These are phyloP conservation scores for Monosporascus sp. DNA, from an alignment of 2,329 filamentous ascomycete species.

Conservation along the genomic window DNA sequence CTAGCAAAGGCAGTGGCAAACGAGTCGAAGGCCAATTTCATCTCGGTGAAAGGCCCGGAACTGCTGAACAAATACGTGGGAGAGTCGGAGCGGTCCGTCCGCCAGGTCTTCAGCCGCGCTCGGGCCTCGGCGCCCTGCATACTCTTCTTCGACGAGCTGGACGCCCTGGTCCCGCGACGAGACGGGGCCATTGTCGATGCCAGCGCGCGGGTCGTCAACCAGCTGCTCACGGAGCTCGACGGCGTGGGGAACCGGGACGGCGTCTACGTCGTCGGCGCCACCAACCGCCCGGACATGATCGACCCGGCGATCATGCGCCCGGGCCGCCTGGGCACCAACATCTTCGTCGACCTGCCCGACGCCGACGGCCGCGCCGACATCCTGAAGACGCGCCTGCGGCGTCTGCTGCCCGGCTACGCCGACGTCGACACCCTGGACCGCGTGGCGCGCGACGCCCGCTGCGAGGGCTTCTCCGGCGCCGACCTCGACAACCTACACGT, in stretches of 20 bases:
- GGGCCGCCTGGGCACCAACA: constrained; percentile 77
- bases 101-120: constrained; percentile 86
- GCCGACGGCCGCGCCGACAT: constrained; percentile 80
- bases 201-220: constrained; percentile 86
- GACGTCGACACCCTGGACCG: constrained; percentile 43
- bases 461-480: constrained; percentile 70
- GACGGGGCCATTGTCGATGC: constrained; percentile 76
- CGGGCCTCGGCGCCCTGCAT: constrained; percentile 85
- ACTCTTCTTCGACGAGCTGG: constrained; percentile 96
- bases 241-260: constrained; percentile 74
- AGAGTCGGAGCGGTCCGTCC: constrained; percentile 87
- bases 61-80: constrained; percentile 97
- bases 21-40: constrained; percentile 94
- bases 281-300: constrained; percentile 93
- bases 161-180: constrained; percentile 81
- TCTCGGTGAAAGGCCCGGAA: constrained; percentile 94
- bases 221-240: constrained; percentile 88
- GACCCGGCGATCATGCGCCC: constrained; percentile 92
- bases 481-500: constrained; percentile 52
- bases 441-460: constrained; percentile 62
- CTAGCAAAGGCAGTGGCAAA: constrained; percentile 95
- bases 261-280: constrained; percentile 92
- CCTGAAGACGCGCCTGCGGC: constrained; percentile 54
- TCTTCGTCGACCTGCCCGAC: constrained; percentile 84
- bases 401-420: constrained; percentile 20